Conservation (phyloP, 495 filamentous ascomycete species). For the Tuber umbilicatum region DNA sequence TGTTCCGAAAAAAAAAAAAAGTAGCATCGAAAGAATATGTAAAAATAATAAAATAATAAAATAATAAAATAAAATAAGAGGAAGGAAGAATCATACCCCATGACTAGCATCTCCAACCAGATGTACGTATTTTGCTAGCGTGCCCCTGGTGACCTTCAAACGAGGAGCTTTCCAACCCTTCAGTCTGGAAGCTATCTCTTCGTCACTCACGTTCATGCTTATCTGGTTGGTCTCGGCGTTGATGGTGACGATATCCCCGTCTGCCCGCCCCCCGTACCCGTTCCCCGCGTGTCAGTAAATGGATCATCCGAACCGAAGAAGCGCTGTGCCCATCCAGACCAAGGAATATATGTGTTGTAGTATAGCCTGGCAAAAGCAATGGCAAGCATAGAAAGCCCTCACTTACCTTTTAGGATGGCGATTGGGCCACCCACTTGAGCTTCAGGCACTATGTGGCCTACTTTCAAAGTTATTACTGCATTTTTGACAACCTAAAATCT, state of each 20-base stretch:
- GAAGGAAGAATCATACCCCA: slow-evolving; percentile 46
- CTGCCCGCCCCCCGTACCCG: slow-evolving; percentile 49
- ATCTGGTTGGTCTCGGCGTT: slow-evolving; percentile 73
- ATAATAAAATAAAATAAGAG: slow-evolving; percentile 22
- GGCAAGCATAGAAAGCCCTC: slow-evolving; percentile 7
- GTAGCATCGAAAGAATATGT: not conserved
- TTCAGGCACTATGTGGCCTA: slow-evolving; percentile 84
- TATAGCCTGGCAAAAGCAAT: slow-evolving; percentile 39
- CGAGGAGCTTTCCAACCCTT: slow-evolving; percentile 66
- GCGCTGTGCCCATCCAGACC: slow-evolving; percentile 35
- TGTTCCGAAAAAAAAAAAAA: slow-evolving; percentile 36
- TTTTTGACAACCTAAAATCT: slow-evolving; percentile 36
- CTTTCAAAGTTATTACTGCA: slow-evolving; percentile 31
- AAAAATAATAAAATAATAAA: slow-evolving; percentile 33
- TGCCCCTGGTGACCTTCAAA: slow-evolving; percentile 72
- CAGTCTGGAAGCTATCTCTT: slow-evolving; percentile 63
- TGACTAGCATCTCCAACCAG: slow-evolving; percentile 68
- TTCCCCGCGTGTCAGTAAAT: slow-evolving; percentile 34
- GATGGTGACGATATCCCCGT: slow-evolving; percentile 83
- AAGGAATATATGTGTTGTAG: slow-evolving; percentile 35
- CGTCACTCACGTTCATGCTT: slow-evolving; percentile 64
- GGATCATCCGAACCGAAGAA: slow-evolving; percentile 24
- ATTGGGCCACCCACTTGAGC: slow-evolving; percentile 51
- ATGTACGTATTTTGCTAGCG: slow-evolving; percentile 80
- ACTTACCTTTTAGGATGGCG: slow-evolving; percentile 40